phyloP scores from a whole-genome alignment of 192 early-diverging fungal genomes.

The Entomortierella chlamydospora region DNA sequence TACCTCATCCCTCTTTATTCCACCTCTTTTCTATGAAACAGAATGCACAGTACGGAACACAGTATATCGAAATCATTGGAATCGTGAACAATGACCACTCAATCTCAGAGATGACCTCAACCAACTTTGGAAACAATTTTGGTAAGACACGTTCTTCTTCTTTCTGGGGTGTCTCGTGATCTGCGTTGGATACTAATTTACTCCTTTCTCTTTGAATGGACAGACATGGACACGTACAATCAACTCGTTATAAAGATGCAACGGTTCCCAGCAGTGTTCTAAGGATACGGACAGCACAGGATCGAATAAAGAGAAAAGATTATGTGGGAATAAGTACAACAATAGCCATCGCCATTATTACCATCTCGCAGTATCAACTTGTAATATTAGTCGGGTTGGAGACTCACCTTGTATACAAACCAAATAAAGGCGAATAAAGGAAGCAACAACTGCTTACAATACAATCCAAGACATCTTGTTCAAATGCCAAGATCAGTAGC shows the following conservation, averaged over 20 bases:
- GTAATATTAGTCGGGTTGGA: too few species aligned
- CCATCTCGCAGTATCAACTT: too few species aligned
- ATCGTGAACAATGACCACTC: conserved; percentile 27
- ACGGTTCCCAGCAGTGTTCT: conserved; percentile 37
- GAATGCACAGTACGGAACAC: conserved; percentile 35
- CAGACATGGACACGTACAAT: conserved; percentile 45
- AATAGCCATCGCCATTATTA: neutral
- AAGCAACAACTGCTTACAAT: too few species aligned
- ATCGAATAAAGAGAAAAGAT: neutral
- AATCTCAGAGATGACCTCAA: conserved; percentile 17
- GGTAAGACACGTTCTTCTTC: neutral
- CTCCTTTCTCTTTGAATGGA: too few species aligned
- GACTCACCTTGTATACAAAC: too few species aligned
- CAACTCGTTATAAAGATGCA: conserved; percentile 24
- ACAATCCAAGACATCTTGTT: too few species aligned
- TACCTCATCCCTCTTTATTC: too few species aligned
- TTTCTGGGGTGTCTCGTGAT: too few species aligned
- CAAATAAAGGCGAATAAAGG: too few species aligned
- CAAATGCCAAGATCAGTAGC: too few species aligned
- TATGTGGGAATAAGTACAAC: neutral
- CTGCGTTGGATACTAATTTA: too few species aligned
- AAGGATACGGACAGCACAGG: conserved; percentile 2
- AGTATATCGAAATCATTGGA: conserved; percentile 46
- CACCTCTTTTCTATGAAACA: too few species aligned
- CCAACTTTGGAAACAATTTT: conserved; percentile 46